Base-by-base conservation (phyloP, 371 early-diverging fungal species). In the Sporodiniella umbellata region DNA sequence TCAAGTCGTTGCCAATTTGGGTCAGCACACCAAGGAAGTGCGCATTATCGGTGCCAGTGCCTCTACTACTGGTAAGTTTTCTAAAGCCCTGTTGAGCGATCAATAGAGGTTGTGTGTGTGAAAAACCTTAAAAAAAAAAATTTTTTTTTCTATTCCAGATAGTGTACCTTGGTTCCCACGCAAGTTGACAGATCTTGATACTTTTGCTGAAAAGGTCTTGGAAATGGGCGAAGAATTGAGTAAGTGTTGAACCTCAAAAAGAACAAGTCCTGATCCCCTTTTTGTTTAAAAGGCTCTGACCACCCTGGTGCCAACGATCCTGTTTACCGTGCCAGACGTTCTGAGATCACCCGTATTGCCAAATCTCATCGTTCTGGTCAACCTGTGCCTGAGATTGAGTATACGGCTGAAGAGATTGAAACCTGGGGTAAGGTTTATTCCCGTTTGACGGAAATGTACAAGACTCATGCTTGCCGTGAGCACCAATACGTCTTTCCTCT, bases 291-390 rank as follows among this genome's bases (percentile, higher is more conserved):
- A 75, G 90, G 87, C 40, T 86, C 94, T 26, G 95, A 95, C 62
- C 96, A 96, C 62, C 96, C 96, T 15, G 98, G 98, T 33, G 95
- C 94, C 54, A 78, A 83, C 25, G 98, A 98, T 58, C 75, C 81
- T 12, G 83, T 56, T 28, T 98, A 96, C 75, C 86, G 96, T 39
- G 81, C 76, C 26, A 84, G 98, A 33, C 83, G 98, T 25, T 74
- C 80, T 12, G 91, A 92, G 48, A 95, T 98, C 50, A 92, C 95
- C 31, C 68, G 78, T 37, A 85, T 86, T 64, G 98, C 98, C 40
- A 87, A 87, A 64, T 84, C 79, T 15, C 88, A 89, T 70, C 80
- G 87, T 51, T 87, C 88, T 49, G 96, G 96, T 1, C 75, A 86
- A 68, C 74, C 84, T 17, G 79, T 95, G 3, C 96, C 96, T n/a